phyloP scores from a whole-genome alignment of 768 basidiomycete species.

The Fistulinella prunicolor region DNA sequence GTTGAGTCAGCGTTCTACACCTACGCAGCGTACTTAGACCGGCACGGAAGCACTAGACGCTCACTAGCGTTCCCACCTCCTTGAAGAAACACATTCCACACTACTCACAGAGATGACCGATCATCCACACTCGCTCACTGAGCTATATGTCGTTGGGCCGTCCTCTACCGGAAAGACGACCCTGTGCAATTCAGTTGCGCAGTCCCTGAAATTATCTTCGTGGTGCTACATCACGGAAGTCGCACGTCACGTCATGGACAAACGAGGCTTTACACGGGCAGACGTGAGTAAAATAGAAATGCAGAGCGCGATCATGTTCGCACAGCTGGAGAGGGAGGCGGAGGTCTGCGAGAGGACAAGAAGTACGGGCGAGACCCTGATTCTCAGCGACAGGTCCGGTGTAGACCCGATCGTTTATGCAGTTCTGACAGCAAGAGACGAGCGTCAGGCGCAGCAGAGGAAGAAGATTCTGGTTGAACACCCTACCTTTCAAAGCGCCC shows the following conservation, averaged over 20 bases:
- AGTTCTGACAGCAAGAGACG: constrained; percentile 41
- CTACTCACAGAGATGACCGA: constrained; percentile 16
- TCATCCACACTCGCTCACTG: constrained; percentile 12
- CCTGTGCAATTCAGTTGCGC: constrained; percentile 50
- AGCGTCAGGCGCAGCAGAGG: constrained; percentile 35
- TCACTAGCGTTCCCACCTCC: constrained; percentile 17
- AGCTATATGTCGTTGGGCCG: constrained; percentile 50
- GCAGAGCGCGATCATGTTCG: constrained; percentile 61
- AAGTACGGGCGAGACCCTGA: constrained; percentile 24
- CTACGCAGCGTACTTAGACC: constrained; percentile 10
- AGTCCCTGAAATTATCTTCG: constrained; percentile 37
- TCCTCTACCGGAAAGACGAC: constrained; percentile 74
- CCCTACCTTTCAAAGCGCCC: constrained; percentile 39
- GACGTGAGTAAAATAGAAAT: constrained; percentile 52
- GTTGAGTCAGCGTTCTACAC: constrained; percentile 1
- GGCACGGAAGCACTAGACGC: constrained; percentile 7
- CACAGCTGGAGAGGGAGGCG: constrained; percentile 48
- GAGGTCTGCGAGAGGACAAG: constrained; percentile 12
- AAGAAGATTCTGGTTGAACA: constrained; percentile 35
- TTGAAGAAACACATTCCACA: constrained; percentile 3
- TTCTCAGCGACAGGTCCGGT: constrained; percentile 63
- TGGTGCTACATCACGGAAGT: constrained; percentile 55
- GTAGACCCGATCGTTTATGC: constrained; percentile 66
- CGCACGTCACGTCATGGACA: constrained; percentile 55
- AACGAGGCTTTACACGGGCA: constrained; percentile 49